Evolutionary conservation across 2,329 filamentous ascomycete species (phyloP), one percentile per base, ranked within the genome.

Genomic region (Zasmidium citrigriseum): DNA sequence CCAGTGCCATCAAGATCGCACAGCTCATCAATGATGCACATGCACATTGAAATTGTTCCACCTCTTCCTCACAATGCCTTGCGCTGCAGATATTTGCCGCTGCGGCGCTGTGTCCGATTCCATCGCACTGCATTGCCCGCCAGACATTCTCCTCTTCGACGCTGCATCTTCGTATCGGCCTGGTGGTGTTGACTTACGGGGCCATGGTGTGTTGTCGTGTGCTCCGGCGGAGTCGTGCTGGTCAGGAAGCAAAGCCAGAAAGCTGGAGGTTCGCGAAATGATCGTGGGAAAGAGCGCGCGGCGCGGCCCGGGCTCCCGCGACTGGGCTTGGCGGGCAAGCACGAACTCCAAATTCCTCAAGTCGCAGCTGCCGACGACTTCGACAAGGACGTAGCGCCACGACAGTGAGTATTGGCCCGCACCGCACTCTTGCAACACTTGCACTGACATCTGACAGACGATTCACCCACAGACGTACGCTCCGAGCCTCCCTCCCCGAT

Each of bases 131-230:
- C 25, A 49, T 52, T 29, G n/a, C 22, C 22, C 27, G 48, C 41
- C 49, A 22, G 23, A 24, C 45, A 48, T 24, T 24, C 9, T 29
- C 27, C 50, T 45, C 38, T n/a, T 24, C 9, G 46, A n/a, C 41
- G 34, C 58, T 57, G 55, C 55, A 53, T 52, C 38, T 14, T 56
- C 44, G 47, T 57, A 54, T 52, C 53, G 45, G 52, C 46, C 38
- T 10, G 22, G 3, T 45, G 46, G 20, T 59, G 34, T 34, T 54
- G 52, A 67, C 64, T 60, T 65, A 66, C 64, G 64, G 64, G 46
- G 64, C 64, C 64, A 66, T 66, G 60, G 58, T 57, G 63, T 66
- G 53, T 55, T 63, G 61, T 60, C 57, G 60, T 55, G 46, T 55
- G 50, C 58, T 60, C 51, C 50, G 50, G 44, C 50, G 29, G 20